These are phyloP conservation scores for Nepenthes mirabilis DNA, from an alignment of 148 eudicot genomes.

Conservation along the genomic window DNA sequence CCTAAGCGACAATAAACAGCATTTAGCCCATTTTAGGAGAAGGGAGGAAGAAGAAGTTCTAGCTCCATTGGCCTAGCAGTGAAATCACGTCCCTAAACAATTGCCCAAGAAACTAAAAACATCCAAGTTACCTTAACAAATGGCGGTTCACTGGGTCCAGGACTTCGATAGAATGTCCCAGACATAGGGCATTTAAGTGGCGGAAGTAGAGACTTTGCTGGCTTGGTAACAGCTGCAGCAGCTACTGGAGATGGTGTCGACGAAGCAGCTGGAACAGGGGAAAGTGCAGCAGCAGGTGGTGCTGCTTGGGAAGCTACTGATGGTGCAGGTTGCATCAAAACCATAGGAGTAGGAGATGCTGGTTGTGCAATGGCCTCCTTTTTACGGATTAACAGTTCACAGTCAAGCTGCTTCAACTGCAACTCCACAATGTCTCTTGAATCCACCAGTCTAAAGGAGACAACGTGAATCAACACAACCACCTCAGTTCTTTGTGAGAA, in stretches of 20 bases:
- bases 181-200: constrained; percentile 76
- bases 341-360: constrained; percentile 29
- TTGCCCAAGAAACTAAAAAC: background rate
- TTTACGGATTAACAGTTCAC: constrained; percentile 68
- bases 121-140: constrained; percentile 57
- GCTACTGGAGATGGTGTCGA: constrained; percentile 28
- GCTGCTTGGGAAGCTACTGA: constrained; percentile 14
- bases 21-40: background rate
- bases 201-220: constrained; percentile 49
- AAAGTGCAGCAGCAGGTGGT: constrained; percentile 20
- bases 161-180: constrained; percentile 67
- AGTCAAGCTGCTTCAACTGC: constrained; percentile 59
- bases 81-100: background rate
- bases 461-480: background rate
- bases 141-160: constrained; percentile 72
- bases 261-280: constrained; percentile 14
- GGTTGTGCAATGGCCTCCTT: constrained; percentile 54
- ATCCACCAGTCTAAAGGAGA: constrained; percentile 60
- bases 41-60: background rate
- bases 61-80: background rate
- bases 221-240: constrained; percentile 28
- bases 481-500: background rate
- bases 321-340: constrained; percentile 40
- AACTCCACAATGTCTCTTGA: constrained; percentile 70
- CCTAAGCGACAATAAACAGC: constrained; percentile 18